Evolutionary conservation across 2,329 filamentous ascomycete genomes (phyloP), one percentile per base, ranked within the genome.

Genomic region (Calycina herbarum): DNA sequence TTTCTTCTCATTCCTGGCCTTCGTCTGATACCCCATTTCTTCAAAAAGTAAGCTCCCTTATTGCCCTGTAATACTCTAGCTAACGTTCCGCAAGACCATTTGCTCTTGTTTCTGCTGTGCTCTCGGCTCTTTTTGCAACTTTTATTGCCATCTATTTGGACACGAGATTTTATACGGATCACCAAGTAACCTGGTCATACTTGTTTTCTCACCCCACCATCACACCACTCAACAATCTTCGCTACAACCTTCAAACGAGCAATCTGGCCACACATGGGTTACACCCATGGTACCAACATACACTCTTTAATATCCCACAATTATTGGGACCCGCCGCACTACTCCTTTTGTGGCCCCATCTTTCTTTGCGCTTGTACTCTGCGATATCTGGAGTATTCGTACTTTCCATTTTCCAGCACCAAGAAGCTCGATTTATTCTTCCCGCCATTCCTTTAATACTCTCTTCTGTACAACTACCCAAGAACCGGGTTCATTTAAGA

Each of bases 1-100:
- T 99, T 96, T 77, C 80, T 99, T 68, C 77, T 96, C 66, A 87
- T 97, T 76, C 94, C 95, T 62, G 89, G 90, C 42, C 80, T 96
- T 76, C 89, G 89, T 75, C 83, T 99, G 75, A 82, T 98, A 77
- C 93, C 93, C 70, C 91, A 96, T 81, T 95, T 97, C 75, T 80
- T 86, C 77, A 88, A 88, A 77, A 94, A 89, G 91, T 95, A 79
- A 75, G 86, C 80, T 31, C 38, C 60, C 20, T 29, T 27, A 42
- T 31, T 62, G 27, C 51, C 35, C 61, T 48, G 29, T 42, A 27
- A 29, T 31, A 24, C 17, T 56, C 27, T 6, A 56, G 56, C 24
- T 68, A 71, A 64, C 72, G 62, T 31, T 38, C 38, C 13, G 24
- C 20, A 69, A 87, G 86, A 75, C 86, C 86, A 67, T 76, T 82